phyloP scores from a whole-genome alignment of 2,329 filamentous ascomycete species.

The Bipolaris gigantea region DNA sequence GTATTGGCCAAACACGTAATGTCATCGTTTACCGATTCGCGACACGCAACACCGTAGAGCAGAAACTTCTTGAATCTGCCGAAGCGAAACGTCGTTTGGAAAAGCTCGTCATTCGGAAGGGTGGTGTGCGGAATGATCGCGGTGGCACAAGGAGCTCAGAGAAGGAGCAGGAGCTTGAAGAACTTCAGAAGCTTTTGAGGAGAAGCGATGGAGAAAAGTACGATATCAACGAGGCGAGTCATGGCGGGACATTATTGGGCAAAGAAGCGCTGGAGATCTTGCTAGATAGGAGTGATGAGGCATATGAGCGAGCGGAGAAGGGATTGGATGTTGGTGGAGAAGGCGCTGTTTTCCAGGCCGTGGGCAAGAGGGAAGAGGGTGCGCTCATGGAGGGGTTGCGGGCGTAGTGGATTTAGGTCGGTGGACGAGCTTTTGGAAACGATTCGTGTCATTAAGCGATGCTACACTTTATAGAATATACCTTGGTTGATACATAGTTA shows the following conservation, averaged over 20 bases:
- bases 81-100: slow-evolving; percentile 91
- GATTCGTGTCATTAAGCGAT: too few species aligned
- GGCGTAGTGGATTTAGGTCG: slow-evolving; percentile 22
- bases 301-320: slow-evolving; percentile 73
- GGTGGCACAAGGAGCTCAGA: slow-evolving; percentile 53
- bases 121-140: slow-evolving; percentile 63
- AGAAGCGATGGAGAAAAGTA: slow-evolving; percentile 70
- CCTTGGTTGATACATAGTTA: too few species aligned
- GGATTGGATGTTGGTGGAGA: slow-evolving; percentile 72
- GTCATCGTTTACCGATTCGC: slow-evolving; percentile 94
- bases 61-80: slow-evolving; percentile 80
- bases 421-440: too few species aligned
- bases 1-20: slow-evolving; percentile 89
- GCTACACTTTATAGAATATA: too few species aligned
- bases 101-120: slow-evolving; percentile 94
- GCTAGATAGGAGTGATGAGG: slow-evolving; percentile 72
- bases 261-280: slow-evolving; percentile 76
- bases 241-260: slow-evolving; percentile 69
- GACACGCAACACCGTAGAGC: slow-evolving; percentile 90
- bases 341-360: slow-evolving; percentile 65
- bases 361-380: slow-evolving; percentile 71
- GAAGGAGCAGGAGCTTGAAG: slow-evolving; percentile 51
- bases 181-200: slow-evolving; percentile 51
- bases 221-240: slow-evolving; percentile 52
- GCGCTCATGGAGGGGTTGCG: slow-evolving; percentile 55